phyloP scores from a whole-genome alignment of 2,329 filamentous ascomycete genomes.

The Aspergillus neoniger region DNA sequence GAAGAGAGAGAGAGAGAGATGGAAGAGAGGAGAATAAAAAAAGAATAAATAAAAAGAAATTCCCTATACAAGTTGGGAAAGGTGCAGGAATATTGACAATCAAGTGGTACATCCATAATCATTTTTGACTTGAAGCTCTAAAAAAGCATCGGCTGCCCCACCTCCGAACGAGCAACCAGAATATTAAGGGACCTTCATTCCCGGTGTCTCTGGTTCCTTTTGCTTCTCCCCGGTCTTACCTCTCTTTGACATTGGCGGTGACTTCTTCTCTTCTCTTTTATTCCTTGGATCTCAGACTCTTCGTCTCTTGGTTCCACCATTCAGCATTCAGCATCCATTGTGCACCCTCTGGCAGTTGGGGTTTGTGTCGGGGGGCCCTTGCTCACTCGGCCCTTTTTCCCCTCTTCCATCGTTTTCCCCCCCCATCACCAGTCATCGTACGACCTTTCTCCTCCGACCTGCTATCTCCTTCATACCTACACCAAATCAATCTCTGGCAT shows the following conservation, averaged over 20 bases:
- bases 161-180: neutral
- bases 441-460: slow-evolving; percentile 8
- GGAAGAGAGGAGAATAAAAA: neutral
- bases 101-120: neutral
- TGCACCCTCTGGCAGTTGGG: slow-evolving; percentile 1
- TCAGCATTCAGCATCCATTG: neutral
- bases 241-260: slow-evolving; percentile 2
- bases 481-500: neutral
- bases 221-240: slow-evolving; percentile 6
- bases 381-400: slow-evolving; percentile 7
- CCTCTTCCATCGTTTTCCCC: slow-evolving; percentile 7
- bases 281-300: neutral
- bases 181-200: neutral
- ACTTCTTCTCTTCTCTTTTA: neutral
- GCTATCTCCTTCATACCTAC: neutral
- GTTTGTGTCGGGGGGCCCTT: neutral
- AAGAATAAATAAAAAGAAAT: neutral
- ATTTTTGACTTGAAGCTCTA: neutral
- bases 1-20: neutral
- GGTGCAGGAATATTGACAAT: neutral
- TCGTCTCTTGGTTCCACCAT: neutral
- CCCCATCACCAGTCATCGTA: slow-evolving; percentile 12
- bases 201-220: neutral
- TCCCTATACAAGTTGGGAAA: neutral
- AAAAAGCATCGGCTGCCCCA: neutral